Conservation (phyloP, 208 protist genomes). For the Leishmania tropica region DNA sequence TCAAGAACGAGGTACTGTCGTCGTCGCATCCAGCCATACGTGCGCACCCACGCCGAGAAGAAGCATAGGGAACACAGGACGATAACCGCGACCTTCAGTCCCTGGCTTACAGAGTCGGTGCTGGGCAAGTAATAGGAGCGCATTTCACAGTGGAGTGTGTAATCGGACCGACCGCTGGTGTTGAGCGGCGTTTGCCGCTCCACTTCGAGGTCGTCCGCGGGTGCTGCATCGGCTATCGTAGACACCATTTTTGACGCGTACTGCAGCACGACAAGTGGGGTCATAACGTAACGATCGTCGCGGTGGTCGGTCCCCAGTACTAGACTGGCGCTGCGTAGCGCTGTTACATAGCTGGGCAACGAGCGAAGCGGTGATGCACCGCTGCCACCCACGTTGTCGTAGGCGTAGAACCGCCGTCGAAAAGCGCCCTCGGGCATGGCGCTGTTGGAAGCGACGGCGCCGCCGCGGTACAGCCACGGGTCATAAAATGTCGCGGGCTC, state of each 20-base stretch:
- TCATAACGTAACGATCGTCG: slow-evolving; percentile 6
- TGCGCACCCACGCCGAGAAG: slow-evolving; percentile 60
- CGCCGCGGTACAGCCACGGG: slow-evolving; percentile 38
- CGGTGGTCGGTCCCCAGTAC: slow-evolving; percentile 25
- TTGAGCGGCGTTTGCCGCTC: slow-evolving; percentile 29
- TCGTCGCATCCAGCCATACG: slow-evolving; percentile 86
- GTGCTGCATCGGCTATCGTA: slow-evolving; percentile 4
- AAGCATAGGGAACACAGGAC: slow-evolving; percentile 59
- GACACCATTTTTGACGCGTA: slow-evolving; percentile 52
- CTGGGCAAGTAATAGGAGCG: slow-evolving; percentile 43
- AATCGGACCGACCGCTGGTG: not conserved
- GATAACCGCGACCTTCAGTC: slow-evolving; percentile 64
- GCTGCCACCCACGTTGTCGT: slow-evolving; percentile 63
- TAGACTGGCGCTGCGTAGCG: slow-evolving; percentile 40
- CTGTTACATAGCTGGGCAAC: slow-evolving; percentile 31
- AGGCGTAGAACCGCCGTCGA: slow-evolving; percentile 68
- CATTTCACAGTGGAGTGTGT: slow-evolving; percentile 29
- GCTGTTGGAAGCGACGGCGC: slow-evolving; percentile 9
- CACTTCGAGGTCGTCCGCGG: slow-evolving; percentile 4
- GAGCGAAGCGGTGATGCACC: not conserved
- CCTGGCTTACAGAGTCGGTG: slow-evolving; percentile 33
- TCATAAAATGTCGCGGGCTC: slow-evolving; percentile 35
- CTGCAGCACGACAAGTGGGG: slow-evolving; percentile 58
- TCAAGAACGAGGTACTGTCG: slow-evolving; percentile 76
- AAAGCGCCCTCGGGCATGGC: slow-evolving; percentile 22